Conservation (phyloP, 805 yeast species). For the Saturnispora dispora region DNA sequence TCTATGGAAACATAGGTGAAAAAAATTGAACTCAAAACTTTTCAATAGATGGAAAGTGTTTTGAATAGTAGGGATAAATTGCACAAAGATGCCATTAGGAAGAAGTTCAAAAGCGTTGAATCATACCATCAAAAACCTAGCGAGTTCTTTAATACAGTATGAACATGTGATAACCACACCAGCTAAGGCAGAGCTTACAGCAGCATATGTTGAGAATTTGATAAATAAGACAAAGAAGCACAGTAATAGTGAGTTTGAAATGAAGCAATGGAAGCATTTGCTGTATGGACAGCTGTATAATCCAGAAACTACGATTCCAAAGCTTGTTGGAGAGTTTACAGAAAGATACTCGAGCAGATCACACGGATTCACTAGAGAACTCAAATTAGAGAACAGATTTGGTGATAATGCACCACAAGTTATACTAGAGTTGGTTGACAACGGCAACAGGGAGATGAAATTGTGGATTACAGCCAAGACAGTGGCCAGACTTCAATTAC, state of each 20-base stretch:
- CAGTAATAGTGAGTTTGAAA: slow-evolving; percentile 13
- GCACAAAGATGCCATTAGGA: slow-evolving; percentile 24
- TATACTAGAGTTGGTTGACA: slow-evolving; percentile 76
- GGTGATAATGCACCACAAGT: slow-evolving; percentile 91
- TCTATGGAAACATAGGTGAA: neutral
- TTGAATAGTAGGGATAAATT: neutral
- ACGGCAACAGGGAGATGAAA: slow-evolving; percentile 48
- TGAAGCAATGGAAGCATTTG: slow-evolving; percentile 21
- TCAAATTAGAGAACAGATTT: slow-evolving; percentile 73
- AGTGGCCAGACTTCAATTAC: slow-evolving; percentile 71
- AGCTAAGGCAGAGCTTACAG: slow-evolving; percentile 67
- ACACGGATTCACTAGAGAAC: slow-evolving; percentile 81
- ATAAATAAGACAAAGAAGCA: slow-evolving; percentile 47
- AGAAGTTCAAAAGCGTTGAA: slow-evolving; percentile 44
- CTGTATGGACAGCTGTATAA: slow-evolving; percentile 36
- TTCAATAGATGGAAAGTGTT: neutral
- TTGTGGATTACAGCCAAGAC: slow-evolving; percentile 72
- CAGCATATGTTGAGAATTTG: slow-evolving; percentile 50
- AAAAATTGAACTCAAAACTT: neutral
- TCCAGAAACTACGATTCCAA: slow-evolving; percentile 46
- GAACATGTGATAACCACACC: slow-evolving; percentile 66
- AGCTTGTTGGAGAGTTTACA: slow-evolving; percentile 55
- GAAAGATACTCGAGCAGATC: slow-evolving; percentile 52
- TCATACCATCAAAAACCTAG: slow-evolving; percentile 55
- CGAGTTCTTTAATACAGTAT: slow-evolving; percentile 56